phyloP scores from a whole-genome alignment of 2,329 filamentous ascomycete species.

The Aspergillus clavatus region DNA sequence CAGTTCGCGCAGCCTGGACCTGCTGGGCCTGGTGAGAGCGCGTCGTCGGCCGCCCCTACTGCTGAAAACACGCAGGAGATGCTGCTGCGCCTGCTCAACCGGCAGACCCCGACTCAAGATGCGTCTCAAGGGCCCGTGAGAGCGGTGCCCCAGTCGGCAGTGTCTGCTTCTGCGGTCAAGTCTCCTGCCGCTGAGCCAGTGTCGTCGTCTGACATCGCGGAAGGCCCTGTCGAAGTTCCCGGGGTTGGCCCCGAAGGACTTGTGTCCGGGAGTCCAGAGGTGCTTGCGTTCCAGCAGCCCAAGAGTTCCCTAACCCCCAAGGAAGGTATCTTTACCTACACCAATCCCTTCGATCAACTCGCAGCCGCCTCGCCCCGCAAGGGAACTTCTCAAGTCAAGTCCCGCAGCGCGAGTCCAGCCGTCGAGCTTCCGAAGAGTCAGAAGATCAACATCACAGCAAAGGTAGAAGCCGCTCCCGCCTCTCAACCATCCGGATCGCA shows the following conservation, averaged over 20 bases:
- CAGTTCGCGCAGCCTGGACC: conserved; percentile 21
- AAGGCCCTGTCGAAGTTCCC: conserved; percentile 11
- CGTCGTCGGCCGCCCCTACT: conserved; percentile 32
- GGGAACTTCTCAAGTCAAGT: conserved; percentile 46
- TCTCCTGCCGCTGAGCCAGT: conserved; percentile 23
- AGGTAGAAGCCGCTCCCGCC: conserved; percentile 12
- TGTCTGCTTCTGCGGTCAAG: conserved; percentile 35
- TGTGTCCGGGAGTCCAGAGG: conserved; percentile 26
- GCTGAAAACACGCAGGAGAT: conserved; percentile 74
- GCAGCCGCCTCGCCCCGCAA: conserved; percentile 62
- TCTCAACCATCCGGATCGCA: conserved; percentile 11
- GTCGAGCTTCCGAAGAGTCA: conserved; percentile 24
- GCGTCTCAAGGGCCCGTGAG: conserved; percentile 19
- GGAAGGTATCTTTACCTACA: conserved; percentile 60
- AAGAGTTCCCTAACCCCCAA: conserved; percentile 33
- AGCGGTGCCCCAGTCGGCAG: conserved; percentile 35
- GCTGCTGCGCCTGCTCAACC: conserved; percentile 78
- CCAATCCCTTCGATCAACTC: conserved; percentile 68
- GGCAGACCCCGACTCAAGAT: conserved; percentile 49
- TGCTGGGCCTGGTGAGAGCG: conserved; percentile 14
- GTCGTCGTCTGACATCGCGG: background rate
- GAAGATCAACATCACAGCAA: conserved; percentile 20
- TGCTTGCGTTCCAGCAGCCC: conserved; percentile 33
- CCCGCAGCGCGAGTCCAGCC: conserved; percentile 40
- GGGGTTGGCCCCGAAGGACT: conserved; percentile 13